Evolutionary conservation across 176 grass and related monocot species (phyloP).

Genomic region (Panicum miliaceum): DNA sequence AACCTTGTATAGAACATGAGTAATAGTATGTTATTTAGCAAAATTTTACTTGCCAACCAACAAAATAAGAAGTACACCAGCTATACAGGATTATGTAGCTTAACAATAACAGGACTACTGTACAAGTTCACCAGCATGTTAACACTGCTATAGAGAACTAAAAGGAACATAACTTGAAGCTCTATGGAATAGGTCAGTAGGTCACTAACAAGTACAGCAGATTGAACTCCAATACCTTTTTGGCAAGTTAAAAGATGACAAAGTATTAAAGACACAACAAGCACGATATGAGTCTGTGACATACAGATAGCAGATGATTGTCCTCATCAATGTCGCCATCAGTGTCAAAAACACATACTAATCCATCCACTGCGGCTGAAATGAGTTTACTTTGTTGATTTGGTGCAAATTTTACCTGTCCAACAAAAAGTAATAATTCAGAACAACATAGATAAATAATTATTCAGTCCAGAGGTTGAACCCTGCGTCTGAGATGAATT

Average conservation of each 20-base stretch:
- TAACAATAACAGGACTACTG: background rate
- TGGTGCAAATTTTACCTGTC: slow-evolving; percentile 72
- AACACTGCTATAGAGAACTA: background rate
- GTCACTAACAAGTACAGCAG: background rate
- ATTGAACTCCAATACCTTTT: slow-evolving; percentile 3
- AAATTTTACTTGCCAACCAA: slow-evolving; percentile 20
- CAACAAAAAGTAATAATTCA: background rate
- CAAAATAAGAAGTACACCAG: background rate
- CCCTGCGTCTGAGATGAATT: background rate
- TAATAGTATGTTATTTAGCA: background rate
- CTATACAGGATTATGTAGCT: slow-evolving; percentile 5
- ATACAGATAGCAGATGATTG: slow-evolving; percentile 63
- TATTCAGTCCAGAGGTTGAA: background rate
- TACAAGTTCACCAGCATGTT: background rate
- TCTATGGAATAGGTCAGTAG: background rate
- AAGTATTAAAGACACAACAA: slow-evolving; percentile 17
- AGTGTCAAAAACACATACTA: slow-evolving; percentile 80
- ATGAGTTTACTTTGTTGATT: slow-evolving; percentile 73
- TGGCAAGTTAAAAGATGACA: background rate
- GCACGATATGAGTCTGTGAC: slow-evolving; percentile 22
- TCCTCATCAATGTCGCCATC: slow-evolving; percentile 84
- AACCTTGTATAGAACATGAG: background rate
- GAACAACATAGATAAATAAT: background rate
- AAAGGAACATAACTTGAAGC: background rate
- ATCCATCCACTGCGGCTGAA: slow-evolving; percentile 78